Evolutionary conservation across 805 yeast species (phyloP), one percentile per base, ranked within the genome.

Genomic region (Candida sonorensis): DNA sequence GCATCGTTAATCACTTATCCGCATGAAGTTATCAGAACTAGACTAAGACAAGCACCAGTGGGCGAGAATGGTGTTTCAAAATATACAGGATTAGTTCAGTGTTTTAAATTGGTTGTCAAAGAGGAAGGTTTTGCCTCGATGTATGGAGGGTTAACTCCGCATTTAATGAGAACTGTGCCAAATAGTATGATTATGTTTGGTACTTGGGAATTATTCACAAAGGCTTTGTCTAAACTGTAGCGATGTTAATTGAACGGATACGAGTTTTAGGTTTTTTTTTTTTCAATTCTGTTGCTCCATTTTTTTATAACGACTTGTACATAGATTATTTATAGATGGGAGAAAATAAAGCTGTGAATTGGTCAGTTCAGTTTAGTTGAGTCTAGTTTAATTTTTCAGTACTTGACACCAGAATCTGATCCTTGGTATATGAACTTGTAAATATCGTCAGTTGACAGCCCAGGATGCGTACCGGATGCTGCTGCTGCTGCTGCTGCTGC

Each of bases 181-280:
- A 92, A 92, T 60, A 83, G 95, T 51, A 87, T 92, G 54, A 90
- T 92, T 46, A 92, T 92, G 98, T 92, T 92, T 65, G 98, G 99
- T 28, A 88, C 97, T 3, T 92, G 97, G 97, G 99, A 92, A 54
- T 56, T 92, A 21, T 76, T 82, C 34, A 76, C 81, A 29, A 70
- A 69, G 36, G 44, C 74, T n/a, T 57, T 79, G 17, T 70, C 78
- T 3, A 43, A 44, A 24, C 17, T 44, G 12, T 53, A 30, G 43
- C n/a, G 6, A 10, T 23, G 16, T 6, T 22, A n/a, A 10, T 8
- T 5, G 5, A 32, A 11, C 12, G 23, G 18, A 20, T 15, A 26
- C 12, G 16, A 14, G 21, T 24, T 27, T 22, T 21, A 23, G 19
- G 20, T 16, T 16, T 20, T 11, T n/a, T 8, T 11, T 16, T 23